Evolutionary conservation across 306 rosid species (phyloP).

Genomic region (Cucurbita maxima): DNA sequence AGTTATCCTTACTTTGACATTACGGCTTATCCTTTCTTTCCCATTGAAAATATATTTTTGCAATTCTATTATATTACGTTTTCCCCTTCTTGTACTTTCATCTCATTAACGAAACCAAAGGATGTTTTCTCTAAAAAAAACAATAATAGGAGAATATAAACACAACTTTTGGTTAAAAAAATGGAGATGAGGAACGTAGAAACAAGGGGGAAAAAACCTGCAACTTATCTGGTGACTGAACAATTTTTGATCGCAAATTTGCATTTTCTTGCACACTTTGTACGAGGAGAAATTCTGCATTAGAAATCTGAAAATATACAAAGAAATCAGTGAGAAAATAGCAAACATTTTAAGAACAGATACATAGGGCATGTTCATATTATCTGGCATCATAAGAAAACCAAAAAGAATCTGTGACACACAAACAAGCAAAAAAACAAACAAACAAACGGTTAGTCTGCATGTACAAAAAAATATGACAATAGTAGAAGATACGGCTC

Average conservation of each 20-base stretch:
- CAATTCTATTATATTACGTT: too few species aligned
- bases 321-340: neutral
- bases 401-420: too few species aligned
- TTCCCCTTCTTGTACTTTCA: neutral
- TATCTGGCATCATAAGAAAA: neutral
- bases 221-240: slow-evolving; percentile 82
- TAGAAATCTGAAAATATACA: slow-evolving; percentile 39
- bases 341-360: neutral
- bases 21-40: neutral
- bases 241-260: slow-evolving; percentile 59
- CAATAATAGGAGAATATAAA: neutral
- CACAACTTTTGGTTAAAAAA: neutral
- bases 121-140: neutral
- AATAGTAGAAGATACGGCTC: neutral
- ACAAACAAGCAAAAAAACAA: too few species aligned
- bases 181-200: neutral
- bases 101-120: neutral
- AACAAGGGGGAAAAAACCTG: slow-evolving; percentile 30
- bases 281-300: slow-evolving; percentile 52
- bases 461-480: neutral
- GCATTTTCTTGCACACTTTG: slow-evolving; percentile 70
- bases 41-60: neutral
- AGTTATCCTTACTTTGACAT: neutral
- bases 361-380: neutral
- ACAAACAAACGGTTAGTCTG: neutral